These are phyloP conservation scores for Otatea glauca DNA, from an alignment of 176 grass and related monocot genomes.

Conservation along the genomic window DNA sequence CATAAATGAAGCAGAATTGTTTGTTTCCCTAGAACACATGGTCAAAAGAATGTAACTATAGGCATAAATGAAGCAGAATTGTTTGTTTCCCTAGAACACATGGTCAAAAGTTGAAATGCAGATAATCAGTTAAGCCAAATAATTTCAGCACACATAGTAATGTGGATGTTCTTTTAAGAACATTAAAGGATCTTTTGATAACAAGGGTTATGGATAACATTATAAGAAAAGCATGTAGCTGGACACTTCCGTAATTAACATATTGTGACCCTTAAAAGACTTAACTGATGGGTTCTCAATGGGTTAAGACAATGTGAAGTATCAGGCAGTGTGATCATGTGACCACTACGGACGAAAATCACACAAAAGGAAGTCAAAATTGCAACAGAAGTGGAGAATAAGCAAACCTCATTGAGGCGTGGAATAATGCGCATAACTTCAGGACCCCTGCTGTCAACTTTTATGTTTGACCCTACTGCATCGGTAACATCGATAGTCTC, in stretches of 20 bases:
- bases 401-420: slow-evolving; percentile 86
- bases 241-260: not conserved
- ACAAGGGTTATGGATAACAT: not conserved
- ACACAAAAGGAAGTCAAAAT: not conserved
- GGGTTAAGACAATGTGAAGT: not conserved
- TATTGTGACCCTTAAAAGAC: not conserved
- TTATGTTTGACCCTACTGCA: slow-evolving; percentile 95
- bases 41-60: not conserved
- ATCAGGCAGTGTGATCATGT: not conserved
- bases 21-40: not conserved
- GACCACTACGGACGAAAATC: not conserved
- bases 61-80: not conserved
- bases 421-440: slow-evolving; percentile 97
- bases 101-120: not conserved
- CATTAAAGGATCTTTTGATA: not conserved
- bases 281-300: not conserved
- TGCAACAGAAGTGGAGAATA: slow-evolving; percentile 14
- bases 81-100: not conserved
- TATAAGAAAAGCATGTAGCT: not conserved
- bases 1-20: not conserved
- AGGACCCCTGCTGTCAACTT: slow-evolving; percentile 96
- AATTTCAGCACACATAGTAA: not conserved
- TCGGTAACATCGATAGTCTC: slow-evolving; percentile 98
- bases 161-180: not conserved
- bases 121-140: not conserved